Evolutionary conservation across 805 yeast genomes (phyloP).

Genomic region (Wickerhamiella siamensis): DNA sequence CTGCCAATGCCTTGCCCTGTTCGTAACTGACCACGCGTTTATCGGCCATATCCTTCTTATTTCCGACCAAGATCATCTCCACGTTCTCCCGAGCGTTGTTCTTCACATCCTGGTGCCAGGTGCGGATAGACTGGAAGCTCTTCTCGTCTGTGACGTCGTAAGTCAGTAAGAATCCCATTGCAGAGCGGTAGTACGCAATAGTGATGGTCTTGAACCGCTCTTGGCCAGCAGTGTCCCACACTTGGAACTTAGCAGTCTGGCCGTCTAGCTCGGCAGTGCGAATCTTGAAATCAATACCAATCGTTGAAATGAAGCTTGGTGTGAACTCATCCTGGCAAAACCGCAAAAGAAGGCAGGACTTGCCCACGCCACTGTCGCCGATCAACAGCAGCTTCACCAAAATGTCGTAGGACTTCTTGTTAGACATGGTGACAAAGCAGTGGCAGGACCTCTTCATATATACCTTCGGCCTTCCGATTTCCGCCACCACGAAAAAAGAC

Average conservation of each 20-base stretch:
- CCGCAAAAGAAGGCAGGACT: conserved; percentile 70
- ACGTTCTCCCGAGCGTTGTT: conserved; percentile 97
- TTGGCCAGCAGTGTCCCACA: conserved; percentile 99
- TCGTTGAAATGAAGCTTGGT: conserved; percentile 92
- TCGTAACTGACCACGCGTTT: conserved; percentile 76
- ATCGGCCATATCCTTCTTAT: conserved; percentile 83
- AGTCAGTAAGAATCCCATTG: conserved; percentile 93
- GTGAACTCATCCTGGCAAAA: conserved; percentile 95
- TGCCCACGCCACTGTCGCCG: conserved; percentile 64
- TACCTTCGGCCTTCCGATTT: too few species aligned
- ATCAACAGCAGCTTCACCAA: conserved; percentile 84
- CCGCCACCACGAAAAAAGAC: too few species aligned
- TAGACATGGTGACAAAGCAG: conserved; percentile 1
- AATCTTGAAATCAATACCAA: conserved; percentile 96
- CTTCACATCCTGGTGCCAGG: conserved; percentile 91
- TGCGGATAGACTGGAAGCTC: conserved; percentile 81
- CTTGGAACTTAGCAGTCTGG: conserved; percentile 82
- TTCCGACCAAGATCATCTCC: conserved; percentile 85
- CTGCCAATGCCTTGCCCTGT: conserved; percentile 82
- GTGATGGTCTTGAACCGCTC: conserved; percentile 96
- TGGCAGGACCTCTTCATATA: background rate
- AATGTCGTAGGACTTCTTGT: conserved; percentile 48
- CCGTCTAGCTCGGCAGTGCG: conserved; percentile 91
- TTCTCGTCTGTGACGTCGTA: conserved; percentile 97
- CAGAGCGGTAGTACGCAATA: conserved; percentile 95